A percentile compares a stretch with the other conserved stretches of the same genome.
Evolutionary conservation across 2,329 filamentous ascomycete species (phyloP).

Genomic region (Cryphonectria japonica): DNA sequence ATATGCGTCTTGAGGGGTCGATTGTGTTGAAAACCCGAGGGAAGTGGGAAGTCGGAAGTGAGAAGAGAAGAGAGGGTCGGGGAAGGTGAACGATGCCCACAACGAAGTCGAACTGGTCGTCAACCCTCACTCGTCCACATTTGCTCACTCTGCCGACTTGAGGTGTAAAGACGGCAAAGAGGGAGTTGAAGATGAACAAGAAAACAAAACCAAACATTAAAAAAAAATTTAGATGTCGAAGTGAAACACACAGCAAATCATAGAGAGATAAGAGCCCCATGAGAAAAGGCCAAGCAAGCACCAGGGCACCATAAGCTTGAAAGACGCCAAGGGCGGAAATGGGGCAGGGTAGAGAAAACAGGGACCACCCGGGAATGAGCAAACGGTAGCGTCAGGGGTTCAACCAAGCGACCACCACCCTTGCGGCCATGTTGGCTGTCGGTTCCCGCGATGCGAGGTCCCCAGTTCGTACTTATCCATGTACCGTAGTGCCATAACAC

Average conservation of each 20-base stretch:
- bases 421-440: neutral
- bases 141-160: neutral
- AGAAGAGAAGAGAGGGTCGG: neutral
- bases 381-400: constrained; percentile 9
- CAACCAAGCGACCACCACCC: neutral
- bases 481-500: neutral
- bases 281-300: neutral
- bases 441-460: neutral
- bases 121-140: neutral
- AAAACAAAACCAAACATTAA: neutral
- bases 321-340: neutral
- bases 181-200: too few species aligned
- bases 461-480: neutral
- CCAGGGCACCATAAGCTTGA: neutral
- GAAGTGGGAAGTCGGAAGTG: neutral
- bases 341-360: neutral
- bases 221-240: neutral
- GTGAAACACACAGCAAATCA: neutral
- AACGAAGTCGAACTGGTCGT: neutral
- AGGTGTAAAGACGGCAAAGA: neutral
- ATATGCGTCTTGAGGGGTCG: neutral
- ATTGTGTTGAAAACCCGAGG: neutral
- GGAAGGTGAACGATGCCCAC: neutral
- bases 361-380: neutral
- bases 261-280: neutral